Base-by-base conservation (phyloP, 2,329 filamentous ascomycete species). In the Fusarium brevicatenulatum region DNA sequence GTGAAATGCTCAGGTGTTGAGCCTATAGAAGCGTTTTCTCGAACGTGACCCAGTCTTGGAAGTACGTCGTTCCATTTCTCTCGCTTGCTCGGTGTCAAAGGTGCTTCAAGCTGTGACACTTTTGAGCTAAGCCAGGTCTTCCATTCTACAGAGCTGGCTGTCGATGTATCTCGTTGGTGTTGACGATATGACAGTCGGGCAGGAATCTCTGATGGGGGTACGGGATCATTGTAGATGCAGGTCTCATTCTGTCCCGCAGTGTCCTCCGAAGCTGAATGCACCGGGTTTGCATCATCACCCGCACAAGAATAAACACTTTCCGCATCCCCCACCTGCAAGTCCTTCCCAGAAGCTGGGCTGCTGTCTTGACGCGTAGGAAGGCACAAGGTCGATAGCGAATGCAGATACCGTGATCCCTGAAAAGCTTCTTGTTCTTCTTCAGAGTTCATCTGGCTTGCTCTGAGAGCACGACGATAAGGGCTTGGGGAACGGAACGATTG, bases 401-500 rank as follows among this genome's bases (percentile, higher is more conserved):
- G 80, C 54, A 84, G 76, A 76, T 84, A 85, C 39, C 79, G 82
- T 30, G 78, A 79, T 34, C 80, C 81, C 0, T 80, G 71, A 7
- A 78, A 78, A 10, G 70, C 77, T 1, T 65, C 63, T 6, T 73
- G 64, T 9, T 77, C 70, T 4, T 67, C 69, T 21, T 79, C 76
- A 12, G 82, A 80, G 12, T 80, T 76, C 62, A 81, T 80, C 73
- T 88, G 88, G 4, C 80, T 85, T 55, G 84, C 83, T 49, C 82
- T 84, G 37, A 91, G 75, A 5, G 85, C 86, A 32, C 85, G 85
- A 7, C 88, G 85, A 71, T 87, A 91, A 1, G 88, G 88, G 60
- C 88, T 91, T 32, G 84, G 81, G 2, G 87, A 86, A 34, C 87
- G 83, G 67, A 90, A 89, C 2, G 89, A 79, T 66, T 88, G 85